Percentiles rank a stretch among this genome's conserved stretches.
These are phyloP conservation scores for Ploettnerulaceae sp. DNA, from an alignment of 2,329 filamentous ascomycete genomes.

Conservation along the genomic window DNA sequence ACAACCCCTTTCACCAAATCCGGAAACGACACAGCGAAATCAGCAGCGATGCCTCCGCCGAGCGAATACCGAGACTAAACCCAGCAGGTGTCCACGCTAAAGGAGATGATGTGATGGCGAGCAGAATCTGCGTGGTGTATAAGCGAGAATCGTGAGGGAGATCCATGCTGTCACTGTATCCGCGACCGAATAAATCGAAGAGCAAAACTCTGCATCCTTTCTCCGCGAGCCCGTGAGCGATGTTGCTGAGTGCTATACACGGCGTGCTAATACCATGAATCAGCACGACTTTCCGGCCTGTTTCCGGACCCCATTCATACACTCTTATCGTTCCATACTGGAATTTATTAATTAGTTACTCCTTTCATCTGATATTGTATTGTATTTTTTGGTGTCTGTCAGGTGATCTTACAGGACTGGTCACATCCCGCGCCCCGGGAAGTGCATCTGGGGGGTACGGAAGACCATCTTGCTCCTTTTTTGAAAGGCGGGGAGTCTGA, in stretches of 20 bases:
- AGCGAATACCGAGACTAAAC: constrained; percentile 73
- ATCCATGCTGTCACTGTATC: constrained; percentile 63
- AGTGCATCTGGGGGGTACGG: constrained; percentile 68
- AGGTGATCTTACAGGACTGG: constrained; percentile 43
- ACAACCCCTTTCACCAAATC: constrained; percentile 64
- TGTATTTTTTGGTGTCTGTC: background rate
- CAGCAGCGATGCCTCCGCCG: constrained; percentile 67
- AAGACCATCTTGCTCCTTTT: constrained; percentile 36
- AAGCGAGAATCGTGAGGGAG: constrained; percentile 59
- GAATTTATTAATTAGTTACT: background rate
- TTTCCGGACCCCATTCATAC: constrained; percentile 75
- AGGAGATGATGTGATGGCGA: constrained; percentile 59
- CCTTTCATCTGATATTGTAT: background rate
- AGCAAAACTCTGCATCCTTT: constrained; percentile 73
- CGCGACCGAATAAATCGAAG: constrained; percentile 73
- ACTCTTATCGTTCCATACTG: constrained; percentile 64
- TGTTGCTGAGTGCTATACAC: constrained; percentile 59
- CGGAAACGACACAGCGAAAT: constrained; percentile 67
- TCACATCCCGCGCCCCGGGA: constrained; percentile 64
- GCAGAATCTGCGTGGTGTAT: constrained; percentile 60
- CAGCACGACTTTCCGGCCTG: constrained; percentile 67
- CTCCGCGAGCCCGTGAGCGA: constrained; percentile 60
- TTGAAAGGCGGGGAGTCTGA: constrained; percentile 21
- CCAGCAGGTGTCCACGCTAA: constrained; percentile 48
- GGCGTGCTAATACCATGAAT: constrained; percentile 82